Evolutionary conservation across 129 eudicot genomes (phyloP), one percentile per base, ranked within the genome.

Genomic region (Flaveria robusta): DNA sequence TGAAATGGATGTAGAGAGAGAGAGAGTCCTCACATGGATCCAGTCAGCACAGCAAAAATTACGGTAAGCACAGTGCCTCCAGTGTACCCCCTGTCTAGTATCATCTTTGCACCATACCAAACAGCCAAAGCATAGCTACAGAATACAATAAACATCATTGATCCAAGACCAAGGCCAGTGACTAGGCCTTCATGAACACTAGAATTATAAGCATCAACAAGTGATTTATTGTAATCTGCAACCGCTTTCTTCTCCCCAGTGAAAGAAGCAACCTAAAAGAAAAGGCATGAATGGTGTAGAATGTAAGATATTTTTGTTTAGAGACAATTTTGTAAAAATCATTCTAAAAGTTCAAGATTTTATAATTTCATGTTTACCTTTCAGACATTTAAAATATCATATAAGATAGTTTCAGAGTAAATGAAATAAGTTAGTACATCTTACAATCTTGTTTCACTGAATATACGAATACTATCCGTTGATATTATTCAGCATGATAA

Each of bases 211-310:
- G 98, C 98, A 55, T 85, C 74, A 23, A 45, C 67, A 34, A 90
- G 91, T 43, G 94, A 81, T 65, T 88, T 79, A 39, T 92, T 83
- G 85, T 92, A 92, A 16, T 83, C 77, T 39, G 80, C 86, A 43
- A 90, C 89, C 27, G 98, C 98, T 70, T 87, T 86, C 82, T 83
- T 90, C 79, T 92, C 98, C 64, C 98, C 98, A 0, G 98, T 83
- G 70, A 88, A 92, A 24, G 98, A 92, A 71, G 96, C 96, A 65
- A 92, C 98, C 98, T 92, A 73, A 9, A 2, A 34, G 18, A 62
- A 27, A 59, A 62, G 27, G 13, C 27, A n/a, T 34, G 2, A 65
- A 39, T 65, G 70, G 46, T 65, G 47, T 65, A 65, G 15, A 65
- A 16, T 0, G 7, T 34, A n/a, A 31, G 43, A 63, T n/a, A 13